Base-by-base conservation (phyloP, 768 basidiomycete genomes). In the Dentipellis sp. region DNA sequence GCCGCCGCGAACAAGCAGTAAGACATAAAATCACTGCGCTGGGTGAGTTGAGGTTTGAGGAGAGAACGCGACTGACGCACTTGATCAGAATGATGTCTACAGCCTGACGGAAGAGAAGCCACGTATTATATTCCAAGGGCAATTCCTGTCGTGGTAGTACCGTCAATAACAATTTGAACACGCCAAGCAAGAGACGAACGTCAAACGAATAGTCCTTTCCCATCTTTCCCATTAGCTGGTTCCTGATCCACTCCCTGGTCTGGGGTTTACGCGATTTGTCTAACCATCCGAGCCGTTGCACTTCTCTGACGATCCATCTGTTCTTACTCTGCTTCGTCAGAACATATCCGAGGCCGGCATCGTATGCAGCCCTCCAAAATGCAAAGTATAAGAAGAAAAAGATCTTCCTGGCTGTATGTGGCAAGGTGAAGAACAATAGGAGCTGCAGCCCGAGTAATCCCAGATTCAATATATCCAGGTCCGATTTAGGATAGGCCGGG, bases 1-100 rank as follows among this genome's bases (percentile, higher is more conserved):
- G 94, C 82, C 73, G 94, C 89, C 0, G 94, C 92, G 68, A 97
- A 98, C 79, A 97, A 81, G 72, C 86, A 90, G 68, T 97, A 97
- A 4, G 94, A 84, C 63, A 95, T 66, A 68, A 97, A 97, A 67
- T 98, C 95, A 67, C 94, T 97, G 65, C 16, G 21, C 40, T 53
- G 11, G 60, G 40, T 60, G 11, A 36, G 49, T 59, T 53, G 19
- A 19, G 19, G 8, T n/a, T 45, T 14, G 11, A 7, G 10, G 10
- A 7, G 14, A 6, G 9, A 17, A 9, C 16, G 19, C 14, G 19
- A 45, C 7, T 17, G n/a, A 45, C 42, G 42, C 60, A 97, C 93
- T 98, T 98, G 66, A 98, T 79, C 42, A 99, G 78, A 65, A 98
- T 97, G 23, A 97, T 81, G 69, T 98, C 95, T 19, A 98, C 95